Percentiles rank a stretch among this genome's conserved stretches.
Evolutionary conservation across 805 yeast genomes (phyloP).

Genomic region (Naumovozyma baii): DNA sequence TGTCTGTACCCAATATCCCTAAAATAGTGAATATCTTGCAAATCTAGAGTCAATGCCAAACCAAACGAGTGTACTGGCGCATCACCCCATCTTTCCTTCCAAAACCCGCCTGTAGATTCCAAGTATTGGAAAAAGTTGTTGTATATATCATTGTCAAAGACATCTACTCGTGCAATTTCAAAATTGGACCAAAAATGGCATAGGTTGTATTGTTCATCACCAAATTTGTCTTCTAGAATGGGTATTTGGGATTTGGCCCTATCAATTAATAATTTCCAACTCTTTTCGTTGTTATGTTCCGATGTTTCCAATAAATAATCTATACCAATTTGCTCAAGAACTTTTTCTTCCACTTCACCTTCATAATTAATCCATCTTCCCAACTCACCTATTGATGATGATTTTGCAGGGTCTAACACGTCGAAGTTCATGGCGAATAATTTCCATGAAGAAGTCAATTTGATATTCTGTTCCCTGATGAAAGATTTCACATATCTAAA

Average conservation of each 20-base stretch:
- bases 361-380: conserved; percentile 22
- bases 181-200: conserved; percentile 93
- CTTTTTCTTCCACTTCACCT: conserved; percentile 17
- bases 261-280: conserved; percentile 32
- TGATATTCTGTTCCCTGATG: conserved; percentile 34
- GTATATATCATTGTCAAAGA: conserved; percentile 60
- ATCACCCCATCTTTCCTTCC: conserved; percentile 94
- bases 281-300: conserved; percentile 15
- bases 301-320: conserved; percentile 21
- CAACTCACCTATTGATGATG: conserved; percentile 15
- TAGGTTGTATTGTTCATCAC: conserved; percentile 59
- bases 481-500: conserved; percentile 65
- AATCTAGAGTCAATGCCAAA: conserved; percentile 59
- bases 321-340: conserved; percentile 26
- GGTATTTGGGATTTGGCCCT: conserved; percentile 29
- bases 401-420: conserved; percentile 25
- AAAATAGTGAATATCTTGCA: conserved; percentile 75
- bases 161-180: conserved; percentile 76
- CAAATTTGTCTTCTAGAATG: conserved; percentile 45
- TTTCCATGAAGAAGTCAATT: conserved; percentile 53
- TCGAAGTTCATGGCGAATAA: conserved; percentile 42
- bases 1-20: conserved; percentile 88
- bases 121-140: conserved; percentile 56
- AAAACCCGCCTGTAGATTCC: conserved; percentile 74
- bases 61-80: conserved; percentile 92